Percentiles rank a stretch among this genome's conserved stretches.
Conservation (phyloP, 164 flowering plant genomes). For the Tetracentron sinense region DNA sequence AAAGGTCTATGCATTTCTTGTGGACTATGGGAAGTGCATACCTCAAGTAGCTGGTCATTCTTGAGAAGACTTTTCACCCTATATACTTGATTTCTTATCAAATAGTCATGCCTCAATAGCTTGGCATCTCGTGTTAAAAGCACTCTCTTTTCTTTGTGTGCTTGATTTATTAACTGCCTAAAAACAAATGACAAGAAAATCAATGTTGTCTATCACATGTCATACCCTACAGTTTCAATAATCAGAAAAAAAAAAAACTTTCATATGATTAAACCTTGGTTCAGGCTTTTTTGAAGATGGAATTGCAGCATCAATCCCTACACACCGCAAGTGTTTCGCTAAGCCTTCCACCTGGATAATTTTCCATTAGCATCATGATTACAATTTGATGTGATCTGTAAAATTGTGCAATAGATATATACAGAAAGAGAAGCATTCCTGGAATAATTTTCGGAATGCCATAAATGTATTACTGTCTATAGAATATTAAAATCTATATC, state of each 20-base stretch:
- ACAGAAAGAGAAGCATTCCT: no score
- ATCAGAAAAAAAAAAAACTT: not conserved
- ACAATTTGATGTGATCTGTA: not conserved
- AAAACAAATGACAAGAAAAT: conserved; percentile 3
- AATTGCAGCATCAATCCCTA: conserved; percentile 90
- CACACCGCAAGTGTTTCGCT: conserved; percentile 88
- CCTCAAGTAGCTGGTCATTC: conserved; percentile 93
- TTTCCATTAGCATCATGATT: conserved; percentile 3
- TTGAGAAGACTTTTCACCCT: conserved; percentile 78
- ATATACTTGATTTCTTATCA: conserved; percentile 71
- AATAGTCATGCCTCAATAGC: conserved; percentile 67
- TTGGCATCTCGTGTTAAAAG: conserved; percentile 90
- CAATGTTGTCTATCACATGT: not conserved
- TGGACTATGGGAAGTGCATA: conserved; percentile 13
- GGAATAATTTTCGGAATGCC: no score
- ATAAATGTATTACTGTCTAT: no score
- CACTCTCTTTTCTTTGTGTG: conserved; percentile 76
- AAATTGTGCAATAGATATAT: not conserved
- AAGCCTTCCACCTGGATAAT: conserved; percentile 74
- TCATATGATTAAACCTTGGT: conserved; percentile 38
- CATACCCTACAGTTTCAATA: no score
- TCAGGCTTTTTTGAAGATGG: conserved; percentile 74
- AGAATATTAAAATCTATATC: no score
- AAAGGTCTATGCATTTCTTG: not conserved
- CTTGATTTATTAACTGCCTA: conserved; percentile 79